These are phyloP conservation scores for Neurospora pannonica DNA, from an alignment of 495 filamentous ascomycete genomes.

Conservation along the genomic window DNA sequence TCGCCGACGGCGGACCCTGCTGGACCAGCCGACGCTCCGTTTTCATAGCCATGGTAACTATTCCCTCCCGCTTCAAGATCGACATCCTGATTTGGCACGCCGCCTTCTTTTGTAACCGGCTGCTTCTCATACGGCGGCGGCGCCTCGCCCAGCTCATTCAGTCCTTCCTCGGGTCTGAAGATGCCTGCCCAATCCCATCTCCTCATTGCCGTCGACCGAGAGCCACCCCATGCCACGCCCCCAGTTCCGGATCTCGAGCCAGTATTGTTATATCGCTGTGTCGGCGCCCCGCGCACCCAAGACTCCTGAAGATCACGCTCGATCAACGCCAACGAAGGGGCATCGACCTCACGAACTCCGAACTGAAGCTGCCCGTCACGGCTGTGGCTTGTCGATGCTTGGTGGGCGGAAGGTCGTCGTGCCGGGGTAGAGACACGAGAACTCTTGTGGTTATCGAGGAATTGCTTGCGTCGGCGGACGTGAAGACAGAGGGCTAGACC, in stretches of 20 bases:
- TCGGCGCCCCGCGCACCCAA: conserved; percentile 13
- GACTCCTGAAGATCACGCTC: conserved; percentile 20
- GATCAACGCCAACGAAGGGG: conserved; percentile 1
- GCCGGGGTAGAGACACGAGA: background rate
- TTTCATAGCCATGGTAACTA: background rate
- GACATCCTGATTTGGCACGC: too few species aligned
- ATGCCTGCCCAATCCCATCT: conserved; percentile 6
- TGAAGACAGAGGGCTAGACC: conserved; percentile 9
- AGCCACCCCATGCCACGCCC: background rate
- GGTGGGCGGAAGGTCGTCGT: background rate
- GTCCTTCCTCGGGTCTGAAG: conserved; percentile 32
- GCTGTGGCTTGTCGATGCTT: background rate
- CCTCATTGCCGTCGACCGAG: background rate
- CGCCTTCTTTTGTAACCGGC: background rate
- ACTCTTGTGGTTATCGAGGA: background rate
- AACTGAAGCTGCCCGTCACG: background rate
- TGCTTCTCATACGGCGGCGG: conserved; percentile 42
- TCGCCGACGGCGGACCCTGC: background rate
- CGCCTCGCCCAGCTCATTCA: conserved; percentile 49
- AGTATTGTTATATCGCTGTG: background rate
- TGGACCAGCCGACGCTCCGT: background rate
- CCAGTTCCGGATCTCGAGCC: background rate
- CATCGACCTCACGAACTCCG: background rate
- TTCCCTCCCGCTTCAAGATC: background rate
- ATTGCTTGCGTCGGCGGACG: conserved; percentile 5